Conservation (phyloP, 2,329 filamentous ascomycete genomes). For the Penicillium rolfsii region DNA sequence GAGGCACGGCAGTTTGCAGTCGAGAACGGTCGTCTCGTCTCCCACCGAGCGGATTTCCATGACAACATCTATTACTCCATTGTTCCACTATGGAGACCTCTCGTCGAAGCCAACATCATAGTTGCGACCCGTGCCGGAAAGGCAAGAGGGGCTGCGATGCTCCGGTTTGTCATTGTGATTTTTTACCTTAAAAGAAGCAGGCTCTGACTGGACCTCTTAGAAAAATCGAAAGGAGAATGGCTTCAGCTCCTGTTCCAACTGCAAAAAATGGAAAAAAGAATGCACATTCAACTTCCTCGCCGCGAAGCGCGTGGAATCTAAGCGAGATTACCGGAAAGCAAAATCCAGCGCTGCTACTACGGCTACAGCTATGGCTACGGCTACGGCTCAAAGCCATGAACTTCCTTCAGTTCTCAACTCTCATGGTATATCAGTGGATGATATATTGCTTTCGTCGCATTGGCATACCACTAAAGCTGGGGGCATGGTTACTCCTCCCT, state of each 20-base stretch:
- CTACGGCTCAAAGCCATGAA: background rate
- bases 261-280: constrained; percentile 49
- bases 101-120: constrained; percentile 35
- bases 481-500: background rate
- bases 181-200: background rate
- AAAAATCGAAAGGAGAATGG: constrained; percentile 18
- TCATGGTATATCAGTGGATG: background rate
- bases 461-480: background rate
- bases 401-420: background rate
- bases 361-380: background rate
- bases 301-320: constrained; percentile 26
- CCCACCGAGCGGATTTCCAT: background rate
- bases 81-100: constrained; percentile 16
- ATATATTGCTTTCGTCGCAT: constrained; percentile 11
- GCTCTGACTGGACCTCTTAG: constrained; percentile 5
- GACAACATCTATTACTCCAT: constrained; percentile 2
- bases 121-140: constrained; percentile 53
- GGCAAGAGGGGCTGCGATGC: constrained; percentile 53
- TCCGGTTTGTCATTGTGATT: constrained; percentile 15
- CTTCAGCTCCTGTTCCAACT: constrained; percentile 45
- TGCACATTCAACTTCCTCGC: constrained; percentile 52
- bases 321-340: constrained; percentile 8
- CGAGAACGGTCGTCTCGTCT: background rate
- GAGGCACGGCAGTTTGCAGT: background rate
- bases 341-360: background rate